Percentiles rank a stretch among this genome's conserved stretches.
Conservation (phyloP, 208 protist species). For the Acanthamoeba culbertsoni region DNA sequence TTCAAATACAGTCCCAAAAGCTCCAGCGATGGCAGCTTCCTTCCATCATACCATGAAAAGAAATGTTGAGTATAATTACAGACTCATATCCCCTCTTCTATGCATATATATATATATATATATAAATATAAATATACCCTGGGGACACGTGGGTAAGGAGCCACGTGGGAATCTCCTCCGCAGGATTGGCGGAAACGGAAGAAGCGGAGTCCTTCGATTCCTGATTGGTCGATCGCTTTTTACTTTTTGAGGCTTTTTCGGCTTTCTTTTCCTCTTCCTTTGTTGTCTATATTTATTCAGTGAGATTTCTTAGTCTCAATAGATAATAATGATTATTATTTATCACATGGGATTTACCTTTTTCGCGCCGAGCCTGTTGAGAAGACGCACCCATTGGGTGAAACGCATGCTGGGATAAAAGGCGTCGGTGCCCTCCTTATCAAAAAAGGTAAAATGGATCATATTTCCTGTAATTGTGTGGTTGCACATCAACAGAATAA, state of each 20-base stretch:
- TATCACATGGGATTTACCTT: not conserved
- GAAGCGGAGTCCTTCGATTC: not conserved
- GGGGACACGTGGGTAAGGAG: slow-evolving; percentile 33
- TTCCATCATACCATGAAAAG: not conserved
- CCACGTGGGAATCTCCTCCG: not conserved
- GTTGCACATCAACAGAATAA: not conserved
- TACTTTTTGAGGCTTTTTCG: not conserved
- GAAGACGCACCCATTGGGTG: slow-evolving; percentile 15
- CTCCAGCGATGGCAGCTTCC: slow-evolving; percentile 14
- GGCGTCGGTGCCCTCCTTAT: slow-evolving; percentile 36
- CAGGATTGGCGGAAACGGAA: not conserved
- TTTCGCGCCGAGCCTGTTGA: not conserved
- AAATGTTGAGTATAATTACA: not conserved
- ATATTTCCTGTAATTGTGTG: not conserved
- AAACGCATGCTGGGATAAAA: slow-evolving; percentile 42
- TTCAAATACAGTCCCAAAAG: not conserved
- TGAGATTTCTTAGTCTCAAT: not conserved
- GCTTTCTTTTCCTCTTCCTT: not conserved
- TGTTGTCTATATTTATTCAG: not conserved
- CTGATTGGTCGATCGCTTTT: too few species aligned
- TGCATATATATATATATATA: not conserved
- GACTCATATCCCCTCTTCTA: not conserved
- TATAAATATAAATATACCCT: not conserved
- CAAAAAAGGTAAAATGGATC: slow-evolving; percentile 39
- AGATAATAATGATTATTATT: not conserved